These are phyloP conservation scores for Colletotrichum sp. DNA, from an alignment of 2,329 filamentous ascomycete genomes.

Conservation along the genomic window DNA sequence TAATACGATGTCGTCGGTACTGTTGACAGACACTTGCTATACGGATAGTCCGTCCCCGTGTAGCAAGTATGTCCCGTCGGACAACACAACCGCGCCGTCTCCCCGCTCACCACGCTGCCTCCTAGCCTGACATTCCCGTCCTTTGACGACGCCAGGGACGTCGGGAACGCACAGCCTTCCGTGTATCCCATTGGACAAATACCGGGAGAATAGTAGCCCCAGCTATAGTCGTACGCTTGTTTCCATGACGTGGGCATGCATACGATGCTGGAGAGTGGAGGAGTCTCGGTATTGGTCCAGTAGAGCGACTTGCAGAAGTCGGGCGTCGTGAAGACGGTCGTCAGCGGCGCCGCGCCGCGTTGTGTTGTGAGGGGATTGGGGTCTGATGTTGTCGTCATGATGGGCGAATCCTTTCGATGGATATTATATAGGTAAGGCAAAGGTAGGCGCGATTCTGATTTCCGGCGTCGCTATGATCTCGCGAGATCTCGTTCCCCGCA, in stretches of 20 bases:
- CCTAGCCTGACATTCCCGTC: neutral
- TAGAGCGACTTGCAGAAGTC: slow-evolving; percentile 7
- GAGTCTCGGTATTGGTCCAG: slow-evolving; percentile 15
- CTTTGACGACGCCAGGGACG: neutral
- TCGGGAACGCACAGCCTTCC: slow-evolving; percentile 15
- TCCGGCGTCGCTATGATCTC: neutral
- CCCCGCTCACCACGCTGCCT: slow-evolving; percentile 1
- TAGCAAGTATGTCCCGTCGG: slow-evolving; percentile 14
- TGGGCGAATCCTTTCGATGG: neutral
- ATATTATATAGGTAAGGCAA: neutral
- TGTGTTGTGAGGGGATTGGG: slow-evolving; percentile 9
- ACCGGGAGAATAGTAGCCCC: slow-evolving; percentile 22
- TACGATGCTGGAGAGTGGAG: slow-evolving; percentile 13
- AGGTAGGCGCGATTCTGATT: neutral
- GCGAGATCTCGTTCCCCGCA: neutral
- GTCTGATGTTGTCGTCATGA: slow-evolving; percentile 4
- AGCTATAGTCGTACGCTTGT: slow-evolving; percentile 11
- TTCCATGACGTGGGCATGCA: slow-evolving; percentile 19
- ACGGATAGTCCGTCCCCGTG: neutral
- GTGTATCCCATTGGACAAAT: slow-evolving; percentile 22
- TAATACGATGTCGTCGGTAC: slow-evolving; percentile 7
- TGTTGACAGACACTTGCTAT: slow-evolving; percentile 22
- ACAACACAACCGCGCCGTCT: slow-evolving; percentile 10
- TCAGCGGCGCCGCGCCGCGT: slow-evolving; percentile 11
- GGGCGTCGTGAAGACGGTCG: slow-evolving; percentile 19